Evolutionary conservation across 495 filamentous ascomycete genomes (phyloP).

Genomic region (Penicillium parvum): DNA sequence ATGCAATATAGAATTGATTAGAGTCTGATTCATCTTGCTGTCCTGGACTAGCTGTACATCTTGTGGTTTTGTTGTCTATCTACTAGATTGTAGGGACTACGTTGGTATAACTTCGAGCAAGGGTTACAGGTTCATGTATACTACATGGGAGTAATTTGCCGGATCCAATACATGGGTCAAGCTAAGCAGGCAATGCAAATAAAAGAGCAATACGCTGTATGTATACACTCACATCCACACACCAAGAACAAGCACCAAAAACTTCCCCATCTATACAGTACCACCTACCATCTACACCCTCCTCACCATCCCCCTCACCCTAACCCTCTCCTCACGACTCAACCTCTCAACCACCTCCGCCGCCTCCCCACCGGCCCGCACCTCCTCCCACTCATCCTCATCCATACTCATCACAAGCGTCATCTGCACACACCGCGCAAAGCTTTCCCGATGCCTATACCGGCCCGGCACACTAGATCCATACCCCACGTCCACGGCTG

Average conservation of each 20-base stretch:
- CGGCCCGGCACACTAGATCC: constrained; percentile 30
- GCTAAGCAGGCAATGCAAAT: background rate
- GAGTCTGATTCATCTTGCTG: too few relatives aligned
- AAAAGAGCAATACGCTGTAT: too few relatives aligned
- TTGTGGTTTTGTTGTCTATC: background rate
- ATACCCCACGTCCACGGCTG: constrained; percentile 64
- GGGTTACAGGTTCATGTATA: too few relatives aligned
- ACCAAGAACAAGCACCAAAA: background rate
- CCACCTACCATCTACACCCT: constrained; percentile 2
- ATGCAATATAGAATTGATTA: background rate
- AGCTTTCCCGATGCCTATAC: constrained; percentile 77
- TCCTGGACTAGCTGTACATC: too few relatives aligned
- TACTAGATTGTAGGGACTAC: background rate
- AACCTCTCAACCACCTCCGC: constrained; percentile 46
- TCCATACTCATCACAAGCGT: constrained; percentile 93
- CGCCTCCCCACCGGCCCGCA: constrained; percentile 41
- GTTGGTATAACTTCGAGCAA: too few relatives aligned
- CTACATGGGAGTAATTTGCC: too few relatives aligned
- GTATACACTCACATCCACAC: too few relatives aligned
- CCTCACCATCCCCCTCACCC: constrained; percentile 58
- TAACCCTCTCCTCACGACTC: constrained; percentile 56
- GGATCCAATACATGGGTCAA: too few relatives aligned
- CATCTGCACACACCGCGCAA: constrained; percentile 78
- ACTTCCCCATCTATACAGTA: background rate
- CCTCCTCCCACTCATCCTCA: constrained; percentile 93